These are phyloP conservation scores for Tetrapisispora taiwanensis DNA, from an alignment of 805 yeast species.

Conservation along the genomic window DNA sequence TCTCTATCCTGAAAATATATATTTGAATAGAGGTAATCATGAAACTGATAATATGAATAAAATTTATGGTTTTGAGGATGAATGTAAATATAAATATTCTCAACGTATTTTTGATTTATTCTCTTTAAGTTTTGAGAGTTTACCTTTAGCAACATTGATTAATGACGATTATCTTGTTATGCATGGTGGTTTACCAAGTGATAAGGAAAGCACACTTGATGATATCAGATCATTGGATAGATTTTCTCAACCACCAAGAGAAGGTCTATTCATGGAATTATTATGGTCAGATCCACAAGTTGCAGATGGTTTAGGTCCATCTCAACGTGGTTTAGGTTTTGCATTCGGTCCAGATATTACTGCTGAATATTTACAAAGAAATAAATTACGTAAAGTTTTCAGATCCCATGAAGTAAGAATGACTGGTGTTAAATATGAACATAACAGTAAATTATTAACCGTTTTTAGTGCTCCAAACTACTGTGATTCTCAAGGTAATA, in stretches of 20 bases:
- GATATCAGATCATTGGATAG: constrained; percentile 68
- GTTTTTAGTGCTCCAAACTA: constrained; percentile 98
- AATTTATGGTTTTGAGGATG: constrained; percentile 93
- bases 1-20: constrained; percentile 58
- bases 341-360: constrained; percentile 97
- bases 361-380: constrained; percentile 57
- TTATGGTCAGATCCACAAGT: constrained; percentile 96
- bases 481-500: constrained; percentile 85
- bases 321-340: constrained; percentile 90
- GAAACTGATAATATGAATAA: constrained; percentile 96
- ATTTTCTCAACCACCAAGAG: constrained; percentile 78
- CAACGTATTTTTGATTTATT: constrained; percentile 73
- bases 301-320: constrained; percentile 66
- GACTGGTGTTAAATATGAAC: constrained; percentile 84
- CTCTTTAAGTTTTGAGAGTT: constrained; percentile 71
- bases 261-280: constrained; percentile 91
- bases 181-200: constrained; percentile 92
- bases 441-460: constrained; percentile 74
- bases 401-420: constrained; percentile 93
- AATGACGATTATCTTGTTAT: constrained; percentile 73
- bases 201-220: constrained; percentile 57
- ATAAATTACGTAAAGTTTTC: constrained; percentile 67
- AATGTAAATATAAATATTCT: constrained; percentile 82
- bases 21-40: constrained; percentile 88
- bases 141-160: constrained; percentile 79